A percentile compares a stretch with the other conserved stretches of the same genome.
Conservation (phyloP, 352 stramenopile species). For the Pythium phragmiticola region DNA sequence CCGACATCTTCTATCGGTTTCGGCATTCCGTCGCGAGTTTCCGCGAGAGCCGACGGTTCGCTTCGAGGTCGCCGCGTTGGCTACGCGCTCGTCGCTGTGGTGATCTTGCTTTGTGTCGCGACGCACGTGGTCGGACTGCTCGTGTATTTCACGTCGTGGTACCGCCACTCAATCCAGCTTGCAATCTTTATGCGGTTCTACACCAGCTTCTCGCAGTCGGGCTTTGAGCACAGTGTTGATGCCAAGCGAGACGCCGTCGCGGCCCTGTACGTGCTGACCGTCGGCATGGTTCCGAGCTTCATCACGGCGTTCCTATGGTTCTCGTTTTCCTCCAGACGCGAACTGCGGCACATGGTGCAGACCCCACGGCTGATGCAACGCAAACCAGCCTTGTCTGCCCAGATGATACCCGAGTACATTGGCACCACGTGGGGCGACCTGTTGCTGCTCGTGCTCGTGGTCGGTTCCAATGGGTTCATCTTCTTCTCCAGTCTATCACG, state of each 20-base stretch:
- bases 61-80: neutral
- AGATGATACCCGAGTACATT: conserved; percentile 24
- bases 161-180: conserved; percentile 21
- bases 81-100: conserved; percentile 1
- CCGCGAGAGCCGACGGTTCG: neutral
- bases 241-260: conserved; percentile 27
- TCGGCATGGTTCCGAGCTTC: conserved; percentile 20
- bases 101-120: conserved; percentile 24
- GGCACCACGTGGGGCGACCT: conserved; percentile 28
- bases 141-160: conserved; percentile 30
- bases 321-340: conserved; percentile 6
- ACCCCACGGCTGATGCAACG: conserved; percentile 20
- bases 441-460: conserved; percentile 22
- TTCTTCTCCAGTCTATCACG: conserved; percentile 25
- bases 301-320: conserved; percentile 24
- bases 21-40: neutral
- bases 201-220: conserved; percentile 6
- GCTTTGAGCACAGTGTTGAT: conserved; percentile 13
- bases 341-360: conserved; percentile 6
- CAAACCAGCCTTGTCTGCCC: conserved; percentile 22
- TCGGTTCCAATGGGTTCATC: conserved; percentile 20
- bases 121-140: conserved; percentile 20
- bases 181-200: conserved; percentile 23
- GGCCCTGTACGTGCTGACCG: conserved; percentile 28
- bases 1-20: neutral